Evolutionary conservation across 2,329 filamentous ascomycete genomes (phyloP).

Genomic region (Aspergillus sp.): DNA sequence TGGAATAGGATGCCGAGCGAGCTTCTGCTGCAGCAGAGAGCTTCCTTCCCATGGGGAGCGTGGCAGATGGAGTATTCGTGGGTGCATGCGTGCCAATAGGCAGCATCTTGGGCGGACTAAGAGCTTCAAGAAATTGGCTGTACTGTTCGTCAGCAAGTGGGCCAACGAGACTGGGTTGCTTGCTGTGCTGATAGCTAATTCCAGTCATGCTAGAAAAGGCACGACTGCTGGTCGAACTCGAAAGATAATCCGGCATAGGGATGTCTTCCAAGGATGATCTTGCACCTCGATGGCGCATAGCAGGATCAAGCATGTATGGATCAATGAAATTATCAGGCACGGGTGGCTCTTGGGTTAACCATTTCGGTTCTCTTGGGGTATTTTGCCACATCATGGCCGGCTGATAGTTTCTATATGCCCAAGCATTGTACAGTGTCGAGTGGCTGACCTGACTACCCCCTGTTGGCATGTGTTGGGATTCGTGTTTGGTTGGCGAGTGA

Average conservation of each 20-base stretch:
- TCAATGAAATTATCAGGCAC: constrained; percentile 40
- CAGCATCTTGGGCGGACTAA: constrained; percentile 31
- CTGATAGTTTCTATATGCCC: constrained; percentile 28
- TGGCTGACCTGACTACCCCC: constrained; percentile 15
- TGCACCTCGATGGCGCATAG: constrained; percentile 23
- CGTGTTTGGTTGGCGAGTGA: constrained; percentile 54
- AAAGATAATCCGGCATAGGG: constrained; percentile 47
- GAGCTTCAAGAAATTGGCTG: constrained; percentile 30
- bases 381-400: constrained; percentile 19
- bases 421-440: constrained; percentile 19
- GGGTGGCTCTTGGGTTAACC: constrained; percentile 22
- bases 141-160: constrained; percentile 34
- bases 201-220: constrained; percentile 38
- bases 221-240: constrained; percentile 35
- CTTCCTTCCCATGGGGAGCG: constrained; percentile 15
- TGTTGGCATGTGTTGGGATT: constrained; percentile 9
- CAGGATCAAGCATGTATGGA: constrained; percentile 24
- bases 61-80: constrained; percentile 24
- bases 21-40: constrained; percentile 25
- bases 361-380: constrained; percentile 20
- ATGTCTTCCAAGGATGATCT: constrained; percentile 40
- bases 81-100: constrained; percentile 22
- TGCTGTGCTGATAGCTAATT: constrained; percentile 38
- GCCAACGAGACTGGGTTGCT: constrained; percentile 30
- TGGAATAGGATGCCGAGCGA: constrained; percentile 21